These are phyloP conservation scores for Eremochloa ophiuroides DNA, from an alignment of 176 grass and related monocot species.

Conservation along the genomic window DNA sequence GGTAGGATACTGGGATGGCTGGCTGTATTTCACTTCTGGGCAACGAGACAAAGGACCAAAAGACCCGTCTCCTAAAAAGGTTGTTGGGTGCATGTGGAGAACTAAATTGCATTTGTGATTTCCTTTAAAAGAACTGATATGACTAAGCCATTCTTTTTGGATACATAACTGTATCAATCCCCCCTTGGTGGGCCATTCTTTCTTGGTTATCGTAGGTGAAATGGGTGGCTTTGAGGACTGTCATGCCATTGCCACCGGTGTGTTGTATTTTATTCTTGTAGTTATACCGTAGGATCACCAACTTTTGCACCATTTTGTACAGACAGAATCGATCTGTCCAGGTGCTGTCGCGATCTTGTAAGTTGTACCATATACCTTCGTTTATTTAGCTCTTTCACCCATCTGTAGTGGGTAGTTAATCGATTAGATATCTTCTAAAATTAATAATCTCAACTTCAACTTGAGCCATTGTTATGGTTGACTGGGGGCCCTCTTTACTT, in stretches of 20 bases:
- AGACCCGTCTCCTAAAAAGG: constrained; percentile 82
- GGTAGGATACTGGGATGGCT: constrained; percentile 87
- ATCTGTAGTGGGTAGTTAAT: background rate
- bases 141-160: constrained; percentile 8
- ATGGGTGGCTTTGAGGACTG: constrained; percentile 9
- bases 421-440: background rate
- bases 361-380: background rate
- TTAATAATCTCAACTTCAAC: background rate
- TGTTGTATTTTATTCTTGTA: constrained; percentile 23
- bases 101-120: constrained; percentile 68
- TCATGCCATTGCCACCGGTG: constrained; percentile 1
- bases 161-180: background rate
- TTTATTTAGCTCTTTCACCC: background rate
- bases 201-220: background rate
- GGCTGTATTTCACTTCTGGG: constrained; percentile 93
- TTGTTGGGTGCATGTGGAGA: constrained; percentile 79
- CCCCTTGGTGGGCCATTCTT: background rate
- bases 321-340: background rate
- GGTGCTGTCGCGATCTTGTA: background rate
- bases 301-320: constrained; percentile 15
- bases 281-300: background rate
- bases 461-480: constrained; percentile 10
- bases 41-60: constrained; percentile 85
- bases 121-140: constrained; percentile 6
- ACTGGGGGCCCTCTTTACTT: background rate